These are phyloP conservation scores for Ustilaginoidea virens DNA, from an alignment of 2,329 filamentous ascomycete genomes.

Conservation along the genomic window DNA sequence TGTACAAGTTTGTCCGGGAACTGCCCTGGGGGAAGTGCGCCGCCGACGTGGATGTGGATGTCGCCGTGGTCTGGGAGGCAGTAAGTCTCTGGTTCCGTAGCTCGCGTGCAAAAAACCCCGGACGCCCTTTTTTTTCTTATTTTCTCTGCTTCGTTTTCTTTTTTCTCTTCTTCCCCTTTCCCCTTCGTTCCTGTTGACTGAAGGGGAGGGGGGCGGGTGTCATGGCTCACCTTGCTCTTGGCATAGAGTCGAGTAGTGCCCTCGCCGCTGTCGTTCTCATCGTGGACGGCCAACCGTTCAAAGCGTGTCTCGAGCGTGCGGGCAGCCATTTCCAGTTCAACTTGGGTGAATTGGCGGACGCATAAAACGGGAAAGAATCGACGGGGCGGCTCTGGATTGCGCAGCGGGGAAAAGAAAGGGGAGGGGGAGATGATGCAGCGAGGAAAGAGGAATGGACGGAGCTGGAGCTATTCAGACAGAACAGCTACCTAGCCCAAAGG, in stretches of 20 bases:
- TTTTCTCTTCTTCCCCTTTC: no score
- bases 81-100: slow-evolving; percentile 18
- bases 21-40: slow-evolving; percentile 31
- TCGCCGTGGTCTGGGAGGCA: slow-evolving; percentile 11
- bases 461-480: neutral
- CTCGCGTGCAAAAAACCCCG: neutral
- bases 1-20: slow-evolving; percentile 69
- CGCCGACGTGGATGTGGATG: slow-evolving; percentile 15
- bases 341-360: neutral
- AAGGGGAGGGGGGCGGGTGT: no score
- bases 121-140: neutral
- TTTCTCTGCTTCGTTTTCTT: no score
- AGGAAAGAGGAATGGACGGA: neutral
- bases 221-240: slow-evolving; percentile 59
- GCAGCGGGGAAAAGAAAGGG: neutral
- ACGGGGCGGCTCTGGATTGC: neutral
- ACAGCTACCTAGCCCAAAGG: no score
- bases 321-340: slow-evolving; percentile 42
- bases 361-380: neutral
- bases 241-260: slow-evolving; percentile 33
- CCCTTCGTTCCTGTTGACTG: no score
- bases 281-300: slow-evolving; percentile 76
- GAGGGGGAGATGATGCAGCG: neutral
- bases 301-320: slow-evolving; percentile 73
- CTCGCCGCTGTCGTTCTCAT: slow-evolving; percentile 60